Percentiles rank a stretch among this genome's conserved stretches.
phyloP scores from a whole-genome alignment of 2,329 filamentous ascomycete species.

The Colletotrichum melonis region DNA sequence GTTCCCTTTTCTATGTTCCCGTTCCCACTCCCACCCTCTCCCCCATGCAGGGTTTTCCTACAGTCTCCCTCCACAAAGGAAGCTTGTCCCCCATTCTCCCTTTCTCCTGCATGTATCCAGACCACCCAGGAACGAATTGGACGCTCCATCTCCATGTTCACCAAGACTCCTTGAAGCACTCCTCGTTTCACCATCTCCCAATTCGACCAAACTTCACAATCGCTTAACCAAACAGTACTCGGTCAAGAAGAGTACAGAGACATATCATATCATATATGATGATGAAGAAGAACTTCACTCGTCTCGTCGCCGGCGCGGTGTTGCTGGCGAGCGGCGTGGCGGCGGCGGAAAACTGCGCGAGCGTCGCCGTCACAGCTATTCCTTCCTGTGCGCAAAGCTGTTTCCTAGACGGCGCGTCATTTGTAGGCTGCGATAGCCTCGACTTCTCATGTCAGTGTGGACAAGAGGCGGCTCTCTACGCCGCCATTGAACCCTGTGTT shows the following conservation, averaged over 20 bases:
- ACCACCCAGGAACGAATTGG: slow-evolving; percentile 14
- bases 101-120: slow-evolving; percentile 18
- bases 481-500: slow-evolving; percentile 43
- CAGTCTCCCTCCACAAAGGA: background rate
- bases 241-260: background rate
- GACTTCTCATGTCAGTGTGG: slow-evolving; percentile 45
- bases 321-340: slow-evolving; percentile 1
- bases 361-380: slow-evolving; percentile 41
- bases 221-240: background rate
- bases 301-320: background rate
- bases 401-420: slow-evolving; percentile 42
- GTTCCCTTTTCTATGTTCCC: background rate
- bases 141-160: slow-evolving; percentile 7
- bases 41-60: background rate
- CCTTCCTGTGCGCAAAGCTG: slow-evolving; percentile 43
- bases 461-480: slow-evolving; percentile 38
- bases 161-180: slow-evolving; percentile 23
- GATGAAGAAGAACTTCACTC: slow-evolving; percentile 2
- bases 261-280: background rate
- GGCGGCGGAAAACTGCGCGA: slow-evolving; percentile 38
- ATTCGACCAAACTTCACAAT: background rate
- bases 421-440: slow-evolving; percentile 40
- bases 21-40: slow-evolving; percentile 23
- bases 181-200: slow-evolving; percentile 22
- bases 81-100: slow-evolving; percentile 10